A percentile compares a stretch with the other conserved stretches of the same genome.
phyloP scores from a whole-genome alignment of 768 basidiomycete species.

The Agrocybe praecox region DNA sequence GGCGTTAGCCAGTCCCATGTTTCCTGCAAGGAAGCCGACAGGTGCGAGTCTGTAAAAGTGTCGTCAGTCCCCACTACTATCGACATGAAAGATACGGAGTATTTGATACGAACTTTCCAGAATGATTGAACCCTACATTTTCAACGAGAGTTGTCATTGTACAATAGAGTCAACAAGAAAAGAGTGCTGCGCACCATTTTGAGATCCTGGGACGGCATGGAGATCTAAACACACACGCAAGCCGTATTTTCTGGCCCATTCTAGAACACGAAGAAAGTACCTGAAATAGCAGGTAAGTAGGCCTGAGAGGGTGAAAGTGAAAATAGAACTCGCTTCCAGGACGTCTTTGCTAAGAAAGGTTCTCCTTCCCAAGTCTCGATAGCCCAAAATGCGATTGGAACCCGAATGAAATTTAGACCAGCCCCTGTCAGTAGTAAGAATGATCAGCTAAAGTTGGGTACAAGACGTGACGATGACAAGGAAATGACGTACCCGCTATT shows the following conservation, averaged over 20 bases:
- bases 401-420: constrained; percentile 81
- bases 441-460: not conserved
- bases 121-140: constrained; percentile 55
- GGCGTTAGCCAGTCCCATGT: constrained; percentile 88
- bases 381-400: constrained; percentile 87
- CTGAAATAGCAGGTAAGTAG: constrained; percentile 27
- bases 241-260: constrained; percentile 90
- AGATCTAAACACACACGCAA: constrained; percentile 82
- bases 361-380: constrained; percentile 76
- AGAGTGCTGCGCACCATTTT: constrained; percentile 54
- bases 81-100: not conserved
- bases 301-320: not conserved
- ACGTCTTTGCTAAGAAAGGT: constrained; percentile 73
- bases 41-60: constrained; percentile 34
- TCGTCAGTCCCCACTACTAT: not conserved
- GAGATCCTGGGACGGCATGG: constrained; percentile 78
- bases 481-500: constrained; percentile 56
- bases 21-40: constrained; percentile 65
- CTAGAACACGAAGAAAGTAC: constrained; percentile 73
- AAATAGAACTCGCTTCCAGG: constrained; percentile 61
- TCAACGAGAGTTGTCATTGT: not conserved
- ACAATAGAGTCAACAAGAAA: not conserved
- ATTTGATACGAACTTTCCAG: constrained; percentile 42
- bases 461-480: not conserved
- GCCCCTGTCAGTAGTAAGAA: constrained; percentile 43